Conservation (phyloP, 192 early-diverging fungal species). For the Chytriomyces hyalinus region DNA sequence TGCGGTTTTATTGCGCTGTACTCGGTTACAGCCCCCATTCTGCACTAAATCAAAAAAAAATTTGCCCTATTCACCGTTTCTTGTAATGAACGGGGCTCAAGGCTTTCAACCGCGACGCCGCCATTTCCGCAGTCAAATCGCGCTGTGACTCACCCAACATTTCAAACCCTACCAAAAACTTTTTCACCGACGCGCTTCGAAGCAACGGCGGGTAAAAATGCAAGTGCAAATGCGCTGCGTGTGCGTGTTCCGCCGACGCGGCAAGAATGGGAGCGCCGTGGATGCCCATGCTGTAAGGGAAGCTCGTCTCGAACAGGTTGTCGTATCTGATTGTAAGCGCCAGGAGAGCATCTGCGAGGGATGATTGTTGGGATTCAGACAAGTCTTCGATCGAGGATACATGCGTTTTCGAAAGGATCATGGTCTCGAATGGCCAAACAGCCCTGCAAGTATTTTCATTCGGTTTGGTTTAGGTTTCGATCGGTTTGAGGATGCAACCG, state of each 20-base stretch:
- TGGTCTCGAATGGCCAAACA: constrained; percentile 93
- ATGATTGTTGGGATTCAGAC: constrained; percentile 52
- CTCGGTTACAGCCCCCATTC: background rate
- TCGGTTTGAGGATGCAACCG: background rate
- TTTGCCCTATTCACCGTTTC: background rate
- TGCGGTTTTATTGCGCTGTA: no score
- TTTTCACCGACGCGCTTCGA: constrained; percentile 86
- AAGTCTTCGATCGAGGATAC: constrained; percentile 50
- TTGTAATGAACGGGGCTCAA: constrained; percentile 56
- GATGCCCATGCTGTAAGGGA: constrained; percentile 97
- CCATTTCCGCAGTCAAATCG: constrained; percentile 93
- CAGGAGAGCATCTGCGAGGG: constrained; percentile 76
- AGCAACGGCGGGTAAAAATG: constrained; percentile 97
- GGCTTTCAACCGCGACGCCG: constrained; percentile 72
- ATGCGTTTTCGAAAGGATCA: constrained; percentile 79
- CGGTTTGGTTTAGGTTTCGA: no score
- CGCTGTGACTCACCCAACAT: constrained; percentile 93
- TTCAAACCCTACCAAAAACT: constrained; percentile 97
- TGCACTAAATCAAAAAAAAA: background rate
- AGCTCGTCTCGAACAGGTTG: constrained; percentile 87
- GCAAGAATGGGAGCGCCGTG: constrained; percentile 78
- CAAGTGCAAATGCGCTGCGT: constrained; percentile 79
- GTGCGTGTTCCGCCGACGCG: constrained; percentile 45
- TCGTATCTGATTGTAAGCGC: constrained; percentile 85
- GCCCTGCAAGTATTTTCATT: constrained; percentile 43